phyloP scores from a whole-genome alignment of 129 eudicot genomes.

The sunflower (Helianthus annuus) region HanXRQr2.0-SUNRISE NC_035439.2:131828549-131829048 shows the following conservation, averaged over 20 bases:
- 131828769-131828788: conserved; percentile 93
- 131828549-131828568: neutral
- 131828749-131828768: conserved; percentile 96
- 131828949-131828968: conserved; percentile 22
- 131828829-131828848: conserved; percentile 62
- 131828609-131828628: neutral
- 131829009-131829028: neutral
- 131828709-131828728: conserved; percentile 40
- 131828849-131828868: conserved; percentile 65
- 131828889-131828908: conserved; percentile 71
- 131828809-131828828: conserved; percentile 86
- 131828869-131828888: conserved; percentile 99
- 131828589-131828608: neutral
- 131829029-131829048: neutral
- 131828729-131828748: conserved; percentile 87
- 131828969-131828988: neutral
- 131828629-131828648: neutral
- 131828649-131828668: neutral
- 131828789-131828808: conserved; percentile 92
- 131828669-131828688: neutral
- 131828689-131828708: neutral
- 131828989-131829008: neutral
- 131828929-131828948: conserved; percentile 92
- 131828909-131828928: conserved; percentile 57
- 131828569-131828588: neutral